Percentiles rank a stretch among this genome's conserved stretches.
phyloP scores from a whole-genome alignment of 2,329 filamentous ascomycete species.

The Dothideomycetes sp. region DNA sequence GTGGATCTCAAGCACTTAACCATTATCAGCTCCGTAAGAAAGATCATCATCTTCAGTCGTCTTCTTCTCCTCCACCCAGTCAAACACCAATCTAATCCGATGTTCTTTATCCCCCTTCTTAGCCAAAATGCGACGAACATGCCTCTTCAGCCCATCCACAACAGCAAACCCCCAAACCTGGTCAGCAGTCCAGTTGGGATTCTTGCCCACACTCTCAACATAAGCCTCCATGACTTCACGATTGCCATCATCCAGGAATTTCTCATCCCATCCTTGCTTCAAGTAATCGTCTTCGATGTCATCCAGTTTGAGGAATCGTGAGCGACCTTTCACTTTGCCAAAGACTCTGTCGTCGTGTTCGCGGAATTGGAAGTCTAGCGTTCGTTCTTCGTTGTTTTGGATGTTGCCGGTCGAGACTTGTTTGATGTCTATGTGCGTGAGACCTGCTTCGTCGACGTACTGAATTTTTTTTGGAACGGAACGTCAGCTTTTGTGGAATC shows the following conservation, averaged over 20 bases:
- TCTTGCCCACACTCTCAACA: conserved; percentile 35
- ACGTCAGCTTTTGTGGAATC: too few relatives aligned
- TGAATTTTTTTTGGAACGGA: too few relatives aligned
- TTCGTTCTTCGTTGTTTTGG: conserved; percentile 52
- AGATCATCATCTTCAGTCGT: conserved; percentile 5
- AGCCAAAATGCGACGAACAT: conserved; percentile 32
- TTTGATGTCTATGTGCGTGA: conserved; percentile 57
- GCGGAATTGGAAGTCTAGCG: conserved; percentile 49
- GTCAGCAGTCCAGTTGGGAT: conserved; percentile 42
- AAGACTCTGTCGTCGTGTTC: conserved; percentile 73
- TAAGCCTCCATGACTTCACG: conserved; percentile 39
- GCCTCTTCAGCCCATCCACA: conserved; percentile 32
- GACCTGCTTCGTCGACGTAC: conserved; percentile 37
- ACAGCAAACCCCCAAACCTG: conserved; percentile 44
- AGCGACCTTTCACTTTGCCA: conserved; percentile 55
- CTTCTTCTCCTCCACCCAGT: conserved; percentile 24
- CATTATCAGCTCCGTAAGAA: not conserved
- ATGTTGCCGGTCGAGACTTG: conserved; percentile 65
- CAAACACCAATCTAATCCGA: conserved; percentile 35
- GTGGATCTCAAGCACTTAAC: too few relatives aligned
- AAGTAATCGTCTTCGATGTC: conserved; percentile 41
- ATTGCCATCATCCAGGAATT: conserved; percentile 36
- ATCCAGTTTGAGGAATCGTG: conserved; percentile 32
- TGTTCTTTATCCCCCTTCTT: conserved; percentile 31
- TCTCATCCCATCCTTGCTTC: conserved; percentile 51